Evolutionary conservation across 2,329 filamentous ascomycete genomes (phyloP), one percentile per base, ranked within the genome.

Genomic region (Xylaria sp.): DNA sequence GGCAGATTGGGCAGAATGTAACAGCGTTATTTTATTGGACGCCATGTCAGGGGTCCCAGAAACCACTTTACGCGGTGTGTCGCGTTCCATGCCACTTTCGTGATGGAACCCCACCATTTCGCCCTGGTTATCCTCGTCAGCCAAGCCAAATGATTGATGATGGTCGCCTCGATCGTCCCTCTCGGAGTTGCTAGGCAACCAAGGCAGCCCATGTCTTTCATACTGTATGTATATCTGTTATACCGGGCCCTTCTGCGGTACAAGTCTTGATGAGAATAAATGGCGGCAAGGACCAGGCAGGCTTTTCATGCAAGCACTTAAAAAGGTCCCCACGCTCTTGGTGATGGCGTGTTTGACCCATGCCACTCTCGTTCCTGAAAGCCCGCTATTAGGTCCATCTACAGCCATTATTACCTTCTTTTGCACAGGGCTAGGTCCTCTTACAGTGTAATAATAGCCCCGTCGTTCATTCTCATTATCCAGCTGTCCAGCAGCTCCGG

Each of bases 1-100:
- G 57, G 41, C 4, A 60, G 55, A 28, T 34, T 60, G 63, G 36
- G 36, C 43, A 13, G 23, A 60, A 65, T 66, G 55, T 58, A 66
- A 64, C 60, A 39, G 66, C 50, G 20, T 61, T 32, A 20, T 30
- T 58, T 45, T 43, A 69, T 69, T 71, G 67, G 67, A 59, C 61
- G 34, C 45, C 55, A 34, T 41, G 50, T 43, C 75, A 78, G 76
- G 76, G 71, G 75, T 56, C 53, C 9, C 12, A 73, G 64, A 77
- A 79, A 78, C 77, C 78, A 79, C 78, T 80, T 79, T 79, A 80
- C 78, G 78, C 78, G 78, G 76, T 76, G 68, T 73, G 70, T 71
- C 77, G 77, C 75, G 77, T 76, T 72, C 72, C 76, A 75, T 75
- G 72, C 73, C 74, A 76, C 77, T 74, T 75, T 76, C 72, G 75